Evolutionary conservation across 2,329 filamentous ascomycete genomes (phyloP), one percentile per base, ranked within the genome.

Genomic region (Talaromyces rugulosus): DNA sequence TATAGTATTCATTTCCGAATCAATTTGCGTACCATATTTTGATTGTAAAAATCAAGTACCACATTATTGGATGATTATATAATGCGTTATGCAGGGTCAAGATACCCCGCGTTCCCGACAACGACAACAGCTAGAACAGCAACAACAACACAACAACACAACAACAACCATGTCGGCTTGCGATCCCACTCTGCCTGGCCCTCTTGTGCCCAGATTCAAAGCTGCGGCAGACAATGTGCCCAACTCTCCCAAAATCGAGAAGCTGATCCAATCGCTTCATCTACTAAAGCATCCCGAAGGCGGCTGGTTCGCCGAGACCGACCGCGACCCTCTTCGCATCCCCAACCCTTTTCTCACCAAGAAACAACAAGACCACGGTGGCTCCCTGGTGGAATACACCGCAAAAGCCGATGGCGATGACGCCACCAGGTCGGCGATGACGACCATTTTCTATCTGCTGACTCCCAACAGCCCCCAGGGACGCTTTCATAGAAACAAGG

Each of bases 361-460:
- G 40, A 51, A 61, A 36, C 55, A 66, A 18, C 36, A 64, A 31
- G 61, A 56, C 58, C 77, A 77, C 2, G 66, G 67, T 9, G 66
- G 68, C 1, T 70, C 73, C n/a, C 75, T 77, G 23, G 77, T 77
- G 16, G 71, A 67, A 40, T 36, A 56, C 33, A 58, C 58, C 14
- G 33, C 58, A 16, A 60, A 60, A 53, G 30, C 42, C 28, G 58
- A 58, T n/a, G 44, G 56, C 4, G 58, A 63, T 18, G 47, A 57
- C 28, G 73, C 79, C 2, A 74, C 79, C 16, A 80, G 87, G 36
- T 81, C 80, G 61, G 81, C 85, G 1, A 85, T 81, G 60, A 88
- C 86, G 0, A 82, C 80, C 1, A 90, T 90, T 58, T 85, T 82
- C 73, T 90, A 91, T 71, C 78, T 87, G 54, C 76, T 91, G 42